Evolutionary conservation across 169 alveolate genomes (phyloP), one percentile per base, ranked within the genome.

Genomic region (Perkinsus olseni): DNA sequence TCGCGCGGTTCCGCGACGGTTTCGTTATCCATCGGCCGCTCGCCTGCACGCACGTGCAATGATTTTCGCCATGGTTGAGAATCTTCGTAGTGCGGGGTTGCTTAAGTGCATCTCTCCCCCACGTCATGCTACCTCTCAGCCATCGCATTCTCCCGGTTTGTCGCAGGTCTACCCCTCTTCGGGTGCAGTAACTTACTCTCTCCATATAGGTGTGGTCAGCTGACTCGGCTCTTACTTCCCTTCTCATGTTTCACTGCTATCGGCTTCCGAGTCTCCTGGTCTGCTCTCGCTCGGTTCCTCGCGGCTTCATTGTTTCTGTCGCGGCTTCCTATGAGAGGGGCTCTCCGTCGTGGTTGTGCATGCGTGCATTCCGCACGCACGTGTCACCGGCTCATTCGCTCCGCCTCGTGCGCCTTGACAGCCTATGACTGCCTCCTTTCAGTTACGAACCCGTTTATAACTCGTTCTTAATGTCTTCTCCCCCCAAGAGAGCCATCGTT

Each of bases 401-500:
- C 34, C 36, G 0, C 82, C 82, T 13, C 82, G 50, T 24, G 82
- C 82, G 13, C 82, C 28, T 13, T 62, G n/a, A n/a, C n/a, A 21
- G 82, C 37, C 17, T 24, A 40, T 62, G 82, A 62, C 17, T 24
- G 28, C 34, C 28, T 24, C 31, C 37, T 28, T 24, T 62, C 34
- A 62, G 82, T 62, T 62, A 28, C 0, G 82, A 28, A 62, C 82
- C 28, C 82, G 82, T 62, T 62, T 62, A 0, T 13, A 62, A 62
- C 82, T 24, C 28, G 82, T 62, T 28, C 82, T 1, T 24, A 62
- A 21, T 28, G 34, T 62, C 82, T 62, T 62, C 82, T 62, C 37
- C 82, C 36, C 82, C 82, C 31, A 62, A 62, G 28, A 62, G 82
- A 24, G 92, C 92, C 38, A 50, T 91, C 74, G 96, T 94, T 36